Base-by-base conservation (phyloP, 805 yeast species). In the Candida rishiriensis region DNA sequence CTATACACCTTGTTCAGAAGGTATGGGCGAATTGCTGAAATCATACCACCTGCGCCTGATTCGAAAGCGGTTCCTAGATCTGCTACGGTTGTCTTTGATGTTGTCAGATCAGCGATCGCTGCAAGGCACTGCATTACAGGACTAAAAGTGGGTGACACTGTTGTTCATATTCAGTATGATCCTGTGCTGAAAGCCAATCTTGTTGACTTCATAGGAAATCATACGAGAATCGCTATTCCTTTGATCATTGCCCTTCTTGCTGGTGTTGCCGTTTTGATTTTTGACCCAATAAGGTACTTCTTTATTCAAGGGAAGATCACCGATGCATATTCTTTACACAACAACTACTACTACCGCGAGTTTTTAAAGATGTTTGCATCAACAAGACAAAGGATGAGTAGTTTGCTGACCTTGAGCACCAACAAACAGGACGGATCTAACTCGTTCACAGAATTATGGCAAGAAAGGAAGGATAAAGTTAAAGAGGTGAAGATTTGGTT, bases 91-190 rank as follows among this genome's bases (percentile, higher is more conserved):
- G 65, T 68, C 3, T 93, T 82, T 64, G 68, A 72, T 35, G 57
- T 71, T 2, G 63, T 75, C 8, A 72, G 85, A 47, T 78, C 87
- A 33, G 93, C 97, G 1, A 81, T 88, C 8, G 70, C 88, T 47
- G 97, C 98, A 0, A 82, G 88, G 57, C 89, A 89, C 64, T 93
- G 99, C 73, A 73, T 88, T 17, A 88, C 95, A 14, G 97, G 96
- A 29, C 68, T 85, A 48, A 70, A 68, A 16, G 67, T 86, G 34
- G 80, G 80, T 36, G 78, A 76, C 29, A 80, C 88, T 2, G 73
- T 77, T 1, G 55, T 91, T 40, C 97, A 89, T 58, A 73, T 90
- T 38, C 85, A 82, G 52, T 91, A 85, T 62, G 77, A 75, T 33
- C 81, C 81, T 13, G 60, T 74, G n/a, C 60, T 70, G 29, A 68